A percentile compares a stretch with the other conserved stretches of the same genome.
These are phyloP conservation scores for Fagopyrum homotropicum DNA, from an alignment of 148 eudicot species.

Conservation along the genomic window DNA sequence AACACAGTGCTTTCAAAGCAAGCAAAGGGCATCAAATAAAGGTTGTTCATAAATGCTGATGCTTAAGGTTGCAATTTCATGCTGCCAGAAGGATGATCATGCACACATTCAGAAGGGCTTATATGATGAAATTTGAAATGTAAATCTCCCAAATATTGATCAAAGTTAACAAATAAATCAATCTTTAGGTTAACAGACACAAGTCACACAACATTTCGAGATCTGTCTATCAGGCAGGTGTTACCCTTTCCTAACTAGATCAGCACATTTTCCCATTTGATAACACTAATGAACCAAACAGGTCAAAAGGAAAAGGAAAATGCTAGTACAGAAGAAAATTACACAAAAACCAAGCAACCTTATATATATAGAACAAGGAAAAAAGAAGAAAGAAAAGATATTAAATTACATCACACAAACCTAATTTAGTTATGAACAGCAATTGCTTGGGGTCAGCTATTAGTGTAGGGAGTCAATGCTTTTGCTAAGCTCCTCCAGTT, in stretches of 20 bases:
- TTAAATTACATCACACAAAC: conserved; percentile 11
- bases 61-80: background rate
- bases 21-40: background rate
- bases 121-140: background rate
- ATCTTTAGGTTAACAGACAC: conserved; percentile 5
- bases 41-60: background rate
- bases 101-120: background rate
- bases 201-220: conserved; percentile 1
- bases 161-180: conserved; percentile 10
- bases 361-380: conserved; percentile 7
- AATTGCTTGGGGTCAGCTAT: conserved; percentile 11
- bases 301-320: background rate
- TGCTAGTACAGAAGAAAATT: background rate
- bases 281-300: background rate
- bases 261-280: conserved; percentile 4
- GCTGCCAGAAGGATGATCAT: background rate
- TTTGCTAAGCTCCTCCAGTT: conserved; percentile 66
- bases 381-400: conserved; percentile 1
- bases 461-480: conserved; percentile 36
- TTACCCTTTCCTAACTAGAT: conserved; percentile 4
- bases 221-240: conserved; percentile 11
- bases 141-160: background rate
- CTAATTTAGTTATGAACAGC: conserved; percentile 12
- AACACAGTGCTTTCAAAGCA: background rate
- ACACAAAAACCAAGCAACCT: conserved; percentile 12